Evolutionary conservation across 2,329 filamentous ascomycete species (phyloP), one percentile per base, ranked within the genome.

Genomic region (Neodidymelliopsis sp.): DNA sequence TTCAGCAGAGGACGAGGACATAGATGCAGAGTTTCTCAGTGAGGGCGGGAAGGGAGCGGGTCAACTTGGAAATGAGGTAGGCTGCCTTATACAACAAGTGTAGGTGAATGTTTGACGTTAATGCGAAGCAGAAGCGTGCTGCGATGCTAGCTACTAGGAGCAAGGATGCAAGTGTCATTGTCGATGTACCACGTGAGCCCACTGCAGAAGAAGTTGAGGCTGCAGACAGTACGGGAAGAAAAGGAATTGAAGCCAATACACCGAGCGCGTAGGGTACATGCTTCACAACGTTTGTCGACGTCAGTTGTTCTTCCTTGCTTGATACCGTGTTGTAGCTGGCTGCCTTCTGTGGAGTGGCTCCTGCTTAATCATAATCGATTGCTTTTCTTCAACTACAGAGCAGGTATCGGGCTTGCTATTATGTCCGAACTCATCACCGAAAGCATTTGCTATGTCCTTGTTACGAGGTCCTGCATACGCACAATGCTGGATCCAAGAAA

Each of bases 201-300:
- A 73, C 70, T 1, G 73, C 77, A 0, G 75, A 77, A 34, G 76
- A 78, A 53, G 69, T 79, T 2, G 72, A 74, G 44, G 69, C 69
- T 52, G 67, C 67, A 13, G 59, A 57, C 31, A 60, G 54, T 22
- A 59, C 48, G 31, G 62, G 59, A 16, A 57, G 59, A 16, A 49
- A 11, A 34, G 40, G 40, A 4, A 8, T 45, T 4, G 47, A 50
- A 22, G 15, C 30, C n/a, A 31, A 31, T 18, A 19, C 29, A 9
- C n/a, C n/a, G n/a, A 35, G 16, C 5, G n/a, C 3, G n/a, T 8
- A 33, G 12, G 28, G 19, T n/a, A 8, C 13, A 25, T 16, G 29
- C 2, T 18, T 5, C 5, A 10, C 8, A 16, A n/a, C n/a, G n/a
- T n/a, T n/a, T n/a, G n/a, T n/a, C n/a, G 20, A 15, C 10, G 16